Base-by-base conservation (phyloP, 495 filamentous ascomycete species). In the Immersiella caudata region DNA sequence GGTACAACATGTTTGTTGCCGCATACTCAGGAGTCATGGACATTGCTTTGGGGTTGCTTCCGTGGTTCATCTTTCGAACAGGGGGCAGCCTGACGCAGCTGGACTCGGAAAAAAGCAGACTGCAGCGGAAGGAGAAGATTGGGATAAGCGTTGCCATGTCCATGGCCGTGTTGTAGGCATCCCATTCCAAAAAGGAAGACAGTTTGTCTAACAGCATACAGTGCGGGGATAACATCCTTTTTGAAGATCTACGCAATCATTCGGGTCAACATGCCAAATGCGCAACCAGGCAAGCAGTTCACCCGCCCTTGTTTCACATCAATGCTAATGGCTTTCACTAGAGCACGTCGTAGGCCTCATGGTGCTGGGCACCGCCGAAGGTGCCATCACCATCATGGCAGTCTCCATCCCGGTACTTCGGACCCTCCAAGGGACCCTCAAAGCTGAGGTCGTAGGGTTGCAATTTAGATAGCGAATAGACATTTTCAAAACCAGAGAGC, bases 1-100 rank as follows among this genome's bases (percentile, higher is more conserved):
- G 50, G 33, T 70, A 67, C 60, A 72, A 72, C 61, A 64, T 70
- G 18, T 70, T 62, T 5, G 49, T 60, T 2, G 56, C 62, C 24
- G 71, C 61, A 5, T 78, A 72, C 25, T 78, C 75, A 24, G 75
- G 70, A 1, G 59, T 68, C 1, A 73, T 74, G 71, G 77, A 79
- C 26, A 69, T 79, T 8, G 29, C 72, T 5, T 65, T 79, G 46
- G 74, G 73, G 4, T 11, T 74, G 52, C 62, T 78, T 24, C 75
- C 74, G n/a, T 78, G 74, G 75, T 64, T 52, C n/a, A 70, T 78
- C 18, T 62, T 79, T 0, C 72, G 71, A 71, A 68, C 65, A 7
- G 55, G 66, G 7, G 40, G 14, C 40, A 46, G 14, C 40, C 40
- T 12, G 2, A 14, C 11, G 9, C 6, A 12, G 5, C 16, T 46